These are phyloP conservation scores for Rosa rugosa DNA, from an alignment of 306 rosid species.

Conservation along the genomic window DNA sequence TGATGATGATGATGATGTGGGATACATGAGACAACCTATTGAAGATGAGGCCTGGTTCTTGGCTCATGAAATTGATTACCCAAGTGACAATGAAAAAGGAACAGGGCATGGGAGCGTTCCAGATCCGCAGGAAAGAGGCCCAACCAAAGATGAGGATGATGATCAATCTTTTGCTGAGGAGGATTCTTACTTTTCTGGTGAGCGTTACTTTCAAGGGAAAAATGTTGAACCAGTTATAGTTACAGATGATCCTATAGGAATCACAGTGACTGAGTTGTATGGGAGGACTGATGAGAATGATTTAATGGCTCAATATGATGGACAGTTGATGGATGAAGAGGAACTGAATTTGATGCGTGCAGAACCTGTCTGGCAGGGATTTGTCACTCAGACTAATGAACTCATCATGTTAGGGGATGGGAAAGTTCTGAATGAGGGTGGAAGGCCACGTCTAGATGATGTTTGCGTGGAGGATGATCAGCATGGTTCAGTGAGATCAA, in stretches of 20 bases:
- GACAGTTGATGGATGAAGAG: conserved; percentile 86
- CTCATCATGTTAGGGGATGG: conserved; percentile 76
- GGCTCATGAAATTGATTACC: conserved; percentile 99
- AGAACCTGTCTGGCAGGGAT: conserved; percentile 96
- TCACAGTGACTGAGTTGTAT: conserved; percentile 66
- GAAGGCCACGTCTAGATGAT: conserved; percentile 60
- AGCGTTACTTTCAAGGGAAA: conserved; percentile 73
- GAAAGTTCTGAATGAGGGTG: conserved; percentile 55
- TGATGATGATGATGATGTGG: conserved; percentile 90
- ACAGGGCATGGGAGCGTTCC: conserved; percentile 84
- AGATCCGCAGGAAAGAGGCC: conserved; percentile 75
- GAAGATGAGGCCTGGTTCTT: conserved; percentile 99
- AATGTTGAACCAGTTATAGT: conserved; percentile 62
- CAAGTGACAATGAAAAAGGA: conserved; percentile 96
- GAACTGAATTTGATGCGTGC: conserved; percentile 81
- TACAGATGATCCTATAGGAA: conserved; percentile 70
- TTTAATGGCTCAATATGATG: conserved; percentile 81
- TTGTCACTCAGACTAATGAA: conserved; percentile 81
- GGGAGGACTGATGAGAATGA: conserved; percentile 64
- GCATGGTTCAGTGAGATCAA: conserved; percentile 89
- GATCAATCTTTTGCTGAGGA: conserved; percentile 98
- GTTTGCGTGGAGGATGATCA: conserved; percentile 80
- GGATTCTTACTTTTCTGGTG: conserved; percentile 91
- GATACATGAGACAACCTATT: conserved; percentile 97
- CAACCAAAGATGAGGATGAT: conserved; percentile 85